Percentiles rank a stretch among this genome's conserved stretches.
Evolutionary conservation across 2,329 filamentous ascomycete species (phyloP).

Genomic region (Cyphellophora europaea): DNA sequence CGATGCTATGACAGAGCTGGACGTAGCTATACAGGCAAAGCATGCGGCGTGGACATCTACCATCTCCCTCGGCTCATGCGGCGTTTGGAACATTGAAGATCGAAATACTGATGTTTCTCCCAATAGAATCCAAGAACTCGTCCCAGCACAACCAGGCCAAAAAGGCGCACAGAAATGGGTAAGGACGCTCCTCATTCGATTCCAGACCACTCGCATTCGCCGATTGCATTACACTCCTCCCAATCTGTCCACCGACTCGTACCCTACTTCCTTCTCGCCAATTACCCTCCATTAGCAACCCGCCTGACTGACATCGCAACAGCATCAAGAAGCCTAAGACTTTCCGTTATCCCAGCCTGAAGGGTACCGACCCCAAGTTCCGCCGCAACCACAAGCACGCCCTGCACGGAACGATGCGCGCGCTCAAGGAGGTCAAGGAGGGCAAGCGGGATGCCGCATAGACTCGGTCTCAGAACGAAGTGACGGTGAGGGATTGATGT

Average conservation of each 20-base stretch:
- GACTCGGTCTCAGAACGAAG: no score
- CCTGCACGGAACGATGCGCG: slow-evolving; percentile 97
- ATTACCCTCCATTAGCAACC: not conserved
- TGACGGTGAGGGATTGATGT: no score
- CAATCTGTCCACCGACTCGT: slow-evolving; percentile 5
- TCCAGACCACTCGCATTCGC: no score
- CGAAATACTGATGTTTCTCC: no score
- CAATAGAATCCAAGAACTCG: slow-evolving; percentile 97
- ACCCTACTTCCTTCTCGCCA: not conserved
- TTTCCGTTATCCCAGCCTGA: slow-evolving; percentile 95
- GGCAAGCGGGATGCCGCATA: slow-evolving; percentile 85
- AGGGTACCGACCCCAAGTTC: slow-evolving; percentile 99
- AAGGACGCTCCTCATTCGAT: no score
- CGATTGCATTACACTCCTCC: no score
- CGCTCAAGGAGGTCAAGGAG: slow-evolving; percentile 96
- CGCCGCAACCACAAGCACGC: slow-evolving; percentile 99
- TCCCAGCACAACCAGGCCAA: slow-evolving; percentile 97
- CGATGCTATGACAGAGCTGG: no score
- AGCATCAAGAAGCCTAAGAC: slow-evolving; percentile 99
- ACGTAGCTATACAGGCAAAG: no score
- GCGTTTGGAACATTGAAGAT: no score
- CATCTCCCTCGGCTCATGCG: no score
- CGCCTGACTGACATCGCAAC: slow-evolving; percentile 15
- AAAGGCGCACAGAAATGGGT: slow-evolving; percentile 99
- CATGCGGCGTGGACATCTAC: no score